Conservation (phyloP, 345 rosid genomes). For the Syzygium aqueum region DNA sequence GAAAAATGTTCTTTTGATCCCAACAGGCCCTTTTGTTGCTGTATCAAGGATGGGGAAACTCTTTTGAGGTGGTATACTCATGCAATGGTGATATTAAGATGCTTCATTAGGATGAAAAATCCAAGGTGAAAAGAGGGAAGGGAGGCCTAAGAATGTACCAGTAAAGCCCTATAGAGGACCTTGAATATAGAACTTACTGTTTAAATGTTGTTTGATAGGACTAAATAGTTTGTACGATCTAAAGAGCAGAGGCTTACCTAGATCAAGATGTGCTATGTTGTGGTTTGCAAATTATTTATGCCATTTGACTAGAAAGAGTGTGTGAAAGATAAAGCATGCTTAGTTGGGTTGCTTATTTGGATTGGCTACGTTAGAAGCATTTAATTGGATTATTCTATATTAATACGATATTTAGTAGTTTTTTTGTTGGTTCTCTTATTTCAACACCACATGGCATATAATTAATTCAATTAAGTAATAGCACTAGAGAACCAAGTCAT, state of each 20-base stretch:
- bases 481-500: neutral
- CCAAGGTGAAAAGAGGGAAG: neutral
- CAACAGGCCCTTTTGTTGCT: neutral
- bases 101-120: neutral
- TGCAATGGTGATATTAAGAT: neutral
- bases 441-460: neutral
- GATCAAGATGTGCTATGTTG: neutral
- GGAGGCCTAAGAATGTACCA: neutral
- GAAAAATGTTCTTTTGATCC: neutral
- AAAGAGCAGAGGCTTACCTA: neutral
- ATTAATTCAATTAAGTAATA: neutral
- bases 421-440: neutral
- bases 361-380: neutral
- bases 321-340: neutral
- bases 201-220: neutral
- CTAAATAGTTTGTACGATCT: neutral
- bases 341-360: neutral
- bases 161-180: neutral
- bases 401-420: neutral
- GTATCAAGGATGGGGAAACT: neutral
- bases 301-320: neutral
- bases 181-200: neutral
- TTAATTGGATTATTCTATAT: no score
- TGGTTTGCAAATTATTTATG: neutral
- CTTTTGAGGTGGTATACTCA: neutral